phyloP scores from a whole-genome alignment of 2,329 filamentous ascomycete genomes.

The Aspergillus viridinutans region DNA sequence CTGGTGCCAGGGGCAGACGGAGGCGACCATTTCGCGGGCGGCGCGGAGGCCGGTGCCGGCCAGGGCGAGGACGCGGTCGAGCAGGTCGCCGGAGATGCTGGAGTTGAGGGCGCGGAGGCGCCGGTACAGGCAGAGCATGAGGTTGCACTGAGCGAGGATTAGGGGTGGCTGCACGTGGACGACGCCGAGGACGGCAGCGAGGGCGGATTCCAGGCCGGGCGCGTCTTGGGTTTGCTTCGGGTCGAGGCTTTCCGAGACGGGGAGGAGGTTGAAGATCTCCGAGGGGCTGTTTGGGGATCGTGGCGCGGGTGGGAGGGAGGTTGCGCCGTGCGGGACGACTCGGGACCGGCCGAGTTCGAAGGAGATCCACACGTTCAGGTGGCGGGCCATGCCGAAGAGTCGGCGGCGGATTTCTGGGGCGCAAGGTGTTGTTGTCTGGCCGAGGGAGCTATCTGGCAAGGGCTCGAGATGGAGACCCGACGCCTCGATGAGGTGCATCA shows the following conservation, averaged over 20 bases:
- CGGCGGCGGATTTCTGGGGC: conserved; percentile 40
- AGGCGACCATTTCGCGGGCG: conserved; percentile 44
- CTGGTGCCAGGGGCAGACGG: conserved; percentile 54
- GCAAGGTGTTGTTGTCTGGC: conserved; percentile 10
- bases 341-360: conserved; percentile 56
- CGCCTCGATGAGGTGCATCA: conserved; percentile 58
- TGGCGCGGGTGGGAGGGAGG: conserved; percentile 38
- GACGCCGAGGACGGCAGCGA: conserved; percentile 41
- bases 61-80: conserved; percentile 48
- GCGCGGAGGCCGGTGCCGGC: conserved; percentile 44
- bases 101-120: conserved; percentile 51
- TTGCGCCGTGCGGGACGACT: conserved; percentile 47
- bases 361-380: conserved; percentile 57
- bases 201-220: conserved; percentile 42
- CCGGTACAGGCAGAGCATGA: conserved; percentile 54
- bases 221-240: conserved; percentile 45
- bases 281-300: conserved; percentile 41
- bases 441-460: conserved; percentile 12
- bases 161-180: conserved; percentile 41
- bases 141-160: conserved; percentile 51
- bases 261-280: conserved; percentile 52
- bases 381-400: conserved; percentile 50
- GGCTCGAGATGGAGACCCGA: conserved; percentile 36
- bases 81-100: conserved; percentile 40
- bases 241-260: conserved; percentile 52